Evolutionary conservation across 1,284 basidiomycete species (phyloP).

Genomic region (Bjerkandera adusta): DNA sequence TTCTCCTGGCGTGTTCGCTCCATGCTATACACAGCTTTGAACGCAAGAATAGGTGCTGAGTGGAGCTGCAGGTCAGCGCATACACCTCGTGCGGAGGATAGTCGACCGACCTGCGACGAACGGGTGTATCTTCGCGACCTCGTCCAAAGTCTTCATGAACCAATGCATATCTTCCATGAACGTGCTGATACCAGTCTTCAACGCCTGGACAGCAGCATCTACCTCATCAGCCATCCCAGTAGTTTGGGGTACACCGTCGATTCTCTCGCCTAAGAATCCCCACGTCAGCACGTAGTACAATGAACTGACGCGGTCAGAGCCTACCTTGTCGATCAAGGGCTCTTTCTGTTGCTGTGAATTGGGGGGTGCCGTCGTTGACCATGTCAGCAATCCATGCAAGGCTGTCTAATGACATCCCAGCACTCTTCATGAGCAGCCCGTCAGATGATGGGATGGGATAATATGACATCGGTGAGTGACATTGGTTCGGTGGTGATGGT

Average conservation of each 20-base stretch:
- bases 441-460: too few species aligned
- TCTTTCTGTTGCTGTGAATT: not conserved
- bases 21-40: conserved; percentile 39
- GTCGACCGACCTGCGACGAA: conserved; percentile 25
- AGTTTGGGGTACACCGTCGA: not conserved
- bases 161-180: conserved; percentile 23
- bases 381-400: not conserved
- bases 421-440: too few species aligned
- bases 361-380: not conserved
- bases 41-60: conserved; percentile 42
- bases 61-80: not conserved
- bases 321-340: conserved; percentile 6
- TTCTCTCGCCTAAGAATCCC: not conserved
- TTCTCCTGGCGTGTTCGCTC: conserved; percentile 40
- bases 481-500: too few species aligned
- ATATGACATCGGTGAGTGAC: too few species aligned
- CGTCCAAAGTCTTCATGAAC: conserved; percentile 24
- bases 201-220: conserved; percentile 5
- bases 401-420: not conserved
- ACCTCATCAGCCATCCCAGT: not conserved
- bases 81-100: too few species aligned
- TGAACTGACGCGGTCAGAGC: not conserved
- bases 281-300: not conserved
- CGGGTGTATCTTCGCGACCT: conserved; percentile 27
- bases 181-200: conserved; percentile 17